Evolutionary conservation across 179 eudicot genomes (phyloP).

Genomic region (Patellifolia procumbens): DNA sequence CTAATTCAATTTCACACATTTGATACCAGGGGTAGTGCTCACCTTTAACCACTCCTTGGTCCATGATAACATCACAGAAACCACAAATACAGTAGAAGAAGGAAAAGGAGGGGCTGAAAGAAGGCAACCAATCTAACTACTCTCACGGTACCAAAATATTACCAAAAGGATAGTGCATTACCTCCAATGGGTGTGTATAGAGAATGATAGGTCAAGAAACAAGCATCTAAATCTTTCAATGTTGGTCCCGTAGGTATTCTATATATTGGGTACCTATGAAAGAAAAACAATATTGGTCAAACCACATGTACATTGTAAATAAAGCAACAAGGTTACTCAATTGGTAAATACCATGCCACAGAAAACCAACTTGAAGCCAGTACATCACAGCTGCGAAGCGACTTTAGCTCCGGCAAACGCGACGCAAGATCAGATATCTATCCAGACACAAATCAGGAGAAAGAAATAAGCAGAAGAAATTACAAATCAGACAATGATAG

Average conservation of each 20-base stretch:
- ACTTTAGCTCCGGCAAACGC: constrained; percentile 63
- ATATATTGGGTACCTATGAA: constrained; percentile 86
- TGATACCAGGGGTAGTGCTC: neutral
- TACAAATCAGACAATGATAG: neutral
- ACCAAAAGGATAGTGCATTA: constrained; percentile 20
- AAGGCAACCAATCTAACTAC: neutral
- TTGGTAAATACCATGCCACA: constrained; percentile 74
- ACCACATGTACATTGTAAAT: neutral
- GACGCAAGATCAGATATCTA: constrained; percentile 75
- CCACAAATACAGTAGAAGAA: neutral
- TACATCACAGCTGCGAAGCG: constrained; percentile 80
- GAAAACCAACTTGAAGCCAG: constrained; percentile 79
- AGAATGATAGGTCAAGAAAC: constrained; percentile 82
- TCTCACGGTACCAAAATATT: neutral
- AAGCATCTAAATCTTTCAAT: constrained; percentile 84
- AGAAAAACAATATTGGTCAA: neutral
- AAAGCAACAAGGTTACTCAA: neutral
- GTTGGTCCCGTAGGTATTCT: constrained; percentile 87
- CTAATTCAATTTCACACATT: neutral
- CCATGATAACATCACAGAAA: neutral
- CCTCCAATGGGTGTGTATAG: constrained; percentile 72
- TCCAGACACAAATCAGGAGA: neutral
- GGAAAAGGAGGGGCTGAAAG: neutral
- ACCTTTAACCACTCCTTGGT: no score
- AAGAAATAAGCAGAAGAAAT: constrained; percentile 14